phyloP scores from a whole-genome alignment of 116 monocot genomes.

The Trichopus zeylanicus region DNA sequence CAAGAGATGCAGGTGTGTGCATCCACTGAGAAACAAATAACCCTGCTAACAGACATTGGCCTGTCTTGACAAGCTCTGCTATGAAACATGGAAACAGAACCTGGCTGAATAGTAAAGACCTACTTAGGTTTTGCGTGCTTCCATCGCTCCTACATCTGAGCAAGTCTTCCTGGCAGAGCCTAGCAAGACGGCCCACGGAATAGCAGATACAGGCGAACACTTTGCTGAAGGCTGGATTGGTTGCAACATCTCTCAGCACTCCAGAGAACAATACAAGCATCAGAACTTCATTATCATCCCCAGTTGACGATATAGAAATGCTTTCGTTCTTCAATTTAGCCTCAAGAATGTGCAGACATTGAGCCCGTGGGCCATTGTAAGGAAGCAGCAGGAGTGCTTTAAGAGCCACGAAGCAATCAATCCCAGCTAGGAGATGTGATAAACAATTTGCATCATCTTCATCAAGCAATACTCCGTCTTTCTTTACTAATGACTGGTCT shows the following conservation, averaged over 20 bases:
- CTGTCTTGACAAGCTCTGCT: constrained; percentile 53
- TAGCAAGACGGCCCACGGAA: constrained; percentile 52
- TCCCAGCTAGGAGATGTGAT: constrained; percentile 23
- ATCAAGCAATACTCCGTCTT: constrained; percentile 29
- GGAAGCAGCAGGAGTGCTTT: constrained; percentile 65
- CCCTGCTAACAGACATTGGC: constrained; percentile 64
- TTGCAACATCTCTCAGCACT: constrained; percentile 21
- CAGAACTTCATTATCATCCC: constrained; percentile 47
- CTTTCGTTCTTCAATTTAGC: constrained; percentile 31
- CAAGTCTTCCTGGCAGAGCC: constrained; percentile 44
- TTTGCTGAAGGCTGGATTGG: constrained; percentile 27
- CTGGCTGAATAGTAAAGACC: constrained; percentile 22
- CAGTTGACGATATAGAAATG: constrained; percentile 7
- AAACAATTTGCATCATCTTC: constrained; percentile 57
- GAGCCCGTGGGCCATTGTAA: constrained; percentile 30
- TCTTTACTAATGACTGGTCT: constrained; percentile 38
- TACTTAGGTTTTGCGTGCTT: constrained; percentile 7
- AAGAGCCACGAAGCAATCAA: constrained; percentile 47
- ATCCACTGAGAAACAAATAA: constrained; percentile 71
- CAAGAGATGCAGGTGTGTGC: constrained; percentile 52
- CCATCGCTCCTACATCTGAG: constrained; percentile 13
- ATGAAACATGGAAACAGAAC: constrained; percentile 66
- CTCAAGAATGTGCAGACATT: constrained; percentile 38
- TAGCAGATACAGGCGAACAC: constrained; percentile 62
- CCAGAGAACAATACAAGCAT: constrained; percentile 50